phyloP scores from a whole-genome alignment of 371 early-diverging fungal genomes.

The Mortierella sp. region DNA sequence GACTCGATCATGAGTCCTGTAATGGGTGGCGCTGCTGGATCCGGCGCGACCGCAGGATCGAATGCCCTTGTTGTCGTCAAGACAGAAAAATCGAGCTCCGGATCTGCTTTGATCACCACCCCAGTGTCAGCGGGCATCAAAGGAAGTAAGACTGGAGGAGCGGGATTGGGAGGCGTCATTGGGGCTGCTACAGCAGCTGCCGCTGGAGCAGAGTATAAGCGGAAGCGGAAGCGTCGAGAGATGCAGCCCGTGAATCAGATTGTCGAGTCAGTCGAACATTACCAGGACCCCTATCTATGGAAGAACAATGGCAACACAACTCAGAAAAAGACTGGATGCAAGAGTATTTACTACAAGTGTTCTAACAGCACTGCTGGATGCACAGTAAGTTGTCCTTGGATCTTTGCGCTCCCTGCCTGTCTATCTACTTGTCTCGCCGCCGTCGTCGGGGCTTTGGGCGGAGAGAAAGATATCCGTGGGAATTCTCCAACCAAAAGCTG shows the following conservation, averaged over 20 bases:
- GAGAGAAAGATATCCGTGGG: no score
- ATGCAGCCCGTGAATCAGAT: conserved; percentile 75
- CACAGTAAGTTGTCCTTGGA: conserved; percentile 15
- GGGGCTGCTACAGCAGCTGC: no score
- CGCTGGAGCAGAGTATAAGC: conserved; percentile 30
- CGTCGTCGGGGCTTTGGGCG: neutral
- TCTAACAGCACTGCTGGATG: conserved; percentile 17
- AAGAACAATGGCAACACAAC: conserved; percentile 73
- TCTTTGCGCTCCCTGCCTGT: neutral
- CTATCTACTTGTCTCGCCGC: no score
- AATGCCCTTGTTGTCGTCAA: no score
- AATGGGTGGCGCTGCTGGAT: no score
- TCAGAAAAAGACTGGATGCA: conserved; percentile 71
- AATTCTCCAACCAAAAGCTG: neutral
- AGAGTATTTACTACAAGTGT: conserved; percentile 71
- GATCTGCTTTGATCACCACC: no score
- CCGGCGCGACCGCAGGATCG: no score
- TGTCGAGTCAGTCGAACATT: conserved; percentile 70
- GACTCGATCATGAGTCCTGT: no score
- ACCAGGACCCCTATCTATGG: conserved; percentile 68
- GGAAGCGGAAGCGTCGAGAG: conserved; percentile 67
- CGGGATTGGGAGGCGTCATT: no score
- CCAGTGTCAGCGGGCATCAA: no score
- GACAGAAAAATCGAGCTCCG: no score
- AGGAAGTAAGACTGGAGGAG: no score